These are phyloP conservation scores for Diaporthe citriasiana DNA, from an alignment of 2,329 filamentous ascomycete species.

Conservation along the genomic window DNA sequence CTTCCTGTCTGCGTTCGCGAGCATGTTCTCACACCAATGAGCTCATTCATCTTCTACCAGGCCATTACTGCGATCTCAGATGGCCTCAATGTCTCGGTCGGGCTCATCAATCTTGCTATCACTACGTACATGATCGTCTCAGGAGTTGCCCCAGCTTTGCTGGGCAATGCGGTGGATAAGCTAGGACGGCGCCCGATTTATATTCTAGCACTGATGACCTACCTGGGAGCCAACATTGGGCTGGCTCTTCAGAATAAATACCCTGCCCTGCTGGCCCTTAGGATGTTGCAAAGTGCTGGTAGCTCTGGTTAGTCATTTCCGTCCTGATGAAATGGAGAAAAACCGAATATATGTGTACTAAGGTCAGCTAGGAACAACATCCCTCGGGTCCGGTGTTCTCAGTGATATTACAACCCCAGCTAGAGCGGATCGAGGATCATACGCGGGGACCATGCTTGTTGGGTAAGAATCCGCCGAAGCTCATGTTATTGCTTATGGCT, in stretches of 20 bases:
- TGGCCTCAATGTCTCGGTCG: constrained; percentile 42
- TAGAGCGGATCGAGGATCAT: constrained; percentile 66
- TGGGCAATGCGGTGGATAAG: constrained; percentile 57
- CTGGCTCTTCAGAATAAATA: constrained; percentile 54
- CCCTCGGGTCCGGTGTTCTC: constrained; percentile 59
- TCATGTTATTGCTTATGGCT: not conserved
- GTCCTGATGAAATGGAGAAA: not conserved
- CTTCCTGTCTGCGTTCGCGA: constrained; percentile 45
- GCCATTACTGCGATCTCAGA: constrained; percentile 44
- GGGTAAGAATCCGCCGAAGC: not conserved
- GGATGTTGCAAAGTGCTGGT: constrained; percentile 59
- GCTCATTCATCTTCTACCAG: constrained; percentile 46
- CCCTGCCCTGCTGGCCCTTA: constrained; percentile 56
- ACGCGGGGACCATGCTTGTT: constrained; percentile 60
- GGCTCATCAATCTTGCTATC: constrained; percentile 50
- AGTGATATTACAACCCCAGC: constrained; percentile 64
- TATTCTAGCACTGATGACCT: constrained; percentile 54
- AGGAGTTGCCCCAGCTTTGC: constrained; percentile 56
- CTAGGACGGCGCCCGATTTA: constrained; percentile 56
- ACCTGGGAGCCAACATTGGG: constrained; percentile 54
- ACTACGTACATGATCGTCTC: constrained; percentile 59
- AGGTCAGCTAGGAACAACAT: constrained; percentile 5
- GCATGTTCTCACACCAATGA: constrained; percentile 45
- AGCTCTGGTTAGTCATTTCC: constrained; percentile 58
- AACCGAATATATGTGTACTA: not conserved